Evolutionary conservation across 805 yeast genomes (phyloP).

Genomic region (Naumovozyma baii): DNA sequence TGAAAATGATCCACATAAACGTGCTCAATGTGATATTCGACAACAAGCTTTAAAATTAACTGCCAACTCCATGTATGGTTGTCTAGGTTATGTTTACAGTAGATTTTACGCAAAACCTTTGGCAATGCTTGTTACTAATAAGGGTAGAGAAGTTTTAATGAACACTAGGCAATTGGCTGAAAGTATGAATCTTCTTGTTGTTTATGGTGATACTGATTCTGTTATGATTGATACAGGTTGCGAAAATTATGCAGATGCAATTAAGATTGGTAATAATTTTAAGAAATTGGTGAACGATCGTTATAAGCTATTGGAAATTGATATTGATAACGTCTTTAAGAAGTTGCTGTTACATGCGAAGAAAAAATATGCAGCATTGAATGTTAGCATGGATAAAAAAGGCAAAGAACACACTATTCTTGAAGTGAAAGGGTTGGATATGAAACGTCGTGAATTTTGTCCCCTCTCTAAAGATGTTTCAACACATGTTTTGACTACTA

Average conservation of each 20-base stretch:
- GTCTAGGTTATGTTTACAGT: constrained; percentile 85
- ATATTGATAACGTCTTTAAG: constrained; percentile 87
- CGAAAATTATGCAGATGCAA: constrained; percentile 57
- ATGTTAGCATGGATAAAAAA: constrained; percentile 39
- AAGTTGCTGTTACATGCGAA: constrained; percentile 81
- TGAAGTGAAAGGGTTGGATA: constrained; percentile 93
- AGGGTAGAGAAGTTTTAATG: constrained; percentile 91
- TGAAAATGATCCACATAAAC: constrained; percentile 54
- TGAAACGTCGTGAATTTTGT: constrained; percentile 94
- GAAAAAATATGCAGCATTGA: constrained; percentile 94
- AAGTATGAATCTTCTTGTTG: constrained; percentile 68
- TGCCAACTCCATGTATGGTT: constrained; percentile 99
- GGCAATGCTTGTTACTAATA: constrained; percentile 89
- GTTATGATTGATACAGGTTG: constrained; percentile 94
- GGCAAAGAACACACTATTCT: constrained; percentile 51
- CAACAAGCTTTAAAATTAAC: constrained; percentile 94
- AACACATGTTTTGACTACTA: constrained; percentile 56
- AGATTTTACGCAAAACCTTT: constrained; percentile 92
- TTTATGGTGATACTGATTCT: constrained; percentile 98
- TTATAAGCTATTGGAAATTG: constrained; percentile 81
- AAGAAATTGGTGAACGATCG: constrained; percentile 80
- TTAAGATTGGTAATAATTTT: constrained; percentile 75
- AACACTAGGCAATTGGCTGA: constrained; percentile 92
- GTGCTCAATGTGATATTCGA: constrained; percentile 83
- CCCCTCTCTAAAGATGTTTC: constrained; percentile 86